These are phyloP conservation scores for Citrus hindsii DNA, from an alignment of 345 rosid species.

Conservation along the genomic window DNA sequence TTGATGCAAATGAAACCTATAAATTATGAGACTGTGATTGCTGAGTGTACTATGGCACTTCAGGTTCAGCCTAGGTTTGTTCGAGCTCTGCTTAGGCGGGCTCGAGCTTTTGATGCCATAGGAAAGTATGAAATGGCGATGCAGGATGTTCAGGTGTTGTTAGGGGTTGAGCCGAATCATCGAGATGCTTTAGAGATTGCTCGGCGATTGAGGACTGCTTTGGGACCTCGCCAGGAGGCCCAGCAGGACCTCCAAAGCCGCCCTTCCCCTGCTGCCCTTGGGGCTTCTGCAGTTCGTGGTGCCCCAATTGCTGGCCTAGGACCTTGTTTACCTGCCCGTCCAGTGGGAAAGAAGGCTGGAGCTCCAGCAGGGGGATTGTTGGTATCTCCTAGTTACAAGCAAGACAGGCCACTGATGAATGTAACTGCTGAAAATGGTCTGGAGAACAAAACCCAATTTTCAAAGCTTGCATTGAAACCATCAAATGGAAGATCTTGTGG, in stretches of 20 bases:
- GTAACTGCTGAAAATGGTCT: slow-evolving; percentile 49
- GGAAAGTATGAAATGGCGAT: slow-evolving; percentile 80
- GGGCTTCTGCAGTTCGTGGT: slow-evolving; percentile 95
- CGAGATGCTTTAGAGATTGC: slow-evolving; percentile 78
- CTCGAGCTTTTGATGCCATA: slow-evolving; percentile 77
- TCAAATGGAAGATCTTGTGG: slow-evolving; percentile 36
- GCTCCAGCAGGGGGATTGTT: slow-evolving; percentile 36
- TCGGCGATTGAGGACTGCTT: slow-evolving; percentile 53
- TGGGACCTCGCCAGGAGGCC: slow-evolving; percentile 67
- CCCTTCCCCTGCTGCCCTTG: slow-evolving; percentile 98
- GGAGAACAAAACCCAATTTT: slow-evolving; percentile 41
- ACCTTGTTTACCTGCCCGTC: slow-evolving; percentile 83
- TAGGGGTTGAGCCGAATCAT: slow-evolving; percentile 70
- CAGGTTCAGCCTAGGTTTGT: slow-evolving; percentile 78
- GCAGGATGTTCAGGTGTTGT: slow-evolving; percentile 73
- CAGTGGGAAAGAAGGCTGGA: slow-evolving; percentile 59
- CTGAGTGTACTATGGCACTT: slow-evolving; percentile 84
- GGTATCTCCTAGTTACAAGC: slow-evolving; percentile 34
- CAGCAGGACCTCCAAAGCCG: slow-evolving; percentile 89
- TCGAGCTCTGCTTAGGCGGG: slow-evolving; percentile 85
- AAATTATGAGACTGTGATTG: slow-evolving; percentile 74
- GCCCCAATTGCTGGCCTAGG: slow-evolving; percentile 90
- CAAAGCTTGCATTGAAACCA: slow-evolving; percentile 63
- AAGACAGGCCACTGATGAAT: slow-evolving; percentile 44
- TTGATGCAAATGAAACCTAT: slow-evolving; percentile 98